These are phyloP conservation scores for Sporothrix dimorphospora DNA, from an alignment of 2,329 filamentous ascomycete species.

Conservation along the genomic window DNA sequence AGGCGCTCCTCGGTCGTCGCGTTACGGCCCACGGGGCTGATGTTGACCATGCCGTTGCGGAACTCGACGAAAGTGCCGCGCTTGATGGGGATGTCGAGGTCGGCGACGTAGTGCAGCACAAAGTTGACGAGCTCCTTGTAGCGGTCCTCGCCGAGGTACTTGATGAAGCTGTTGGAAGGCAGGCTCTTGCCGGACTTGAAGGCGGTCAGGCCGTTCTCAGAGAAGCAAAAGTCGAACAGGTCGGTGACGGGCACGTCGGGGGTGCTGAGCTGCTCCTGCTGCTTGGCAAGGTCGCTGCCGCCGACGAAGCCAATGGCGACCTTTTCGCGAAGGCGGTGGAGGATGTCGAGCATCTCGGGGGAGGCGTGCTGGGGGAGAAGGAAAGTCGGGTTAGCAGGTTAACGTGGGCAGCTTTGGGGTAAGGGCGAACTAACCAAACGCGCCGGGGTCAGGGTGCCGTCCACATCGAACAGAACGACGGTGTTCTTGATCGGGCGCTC, in stretches of 20 bases:
- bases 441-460: conserved; percentile 85
- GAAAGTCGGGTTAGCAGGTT: not conserved
- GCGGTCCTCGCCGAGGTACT: conserved; percentile 80
- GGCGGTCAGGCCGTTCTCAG: conserved; percentile 93
- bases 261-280: conserved; percentile 91
- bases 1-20: conserved; percentile 77
- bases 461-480: conserved; percentile 94
- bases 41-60: conserved; percentile 89
- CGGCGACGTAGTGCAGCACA: conserved; percentile 79
- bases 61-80: conserved; percentile 85
- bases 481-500: conserved; percentile 90
- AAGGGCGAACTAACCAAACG: conserved; percentile 61
- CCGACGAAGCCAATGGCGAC: conserved; percentile 91
- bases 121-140: conserved; percentile 80
- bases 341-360: conserved; percentile 80
- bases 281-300: conserved; percentile 88
- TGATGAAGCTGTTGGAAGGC: conserved; percentile 82
- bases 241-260: conserved; percentile 69
- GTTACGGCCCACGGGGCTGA: conserved; percentile 83
- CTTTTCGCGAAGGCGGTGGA: conserved; percentile 80
- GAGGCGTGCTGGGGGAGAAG: conserved; percentile 59
- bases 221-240: conserved; percentile 97
- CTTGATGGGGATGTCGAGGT: conserved; percentile 83
- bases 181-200: conserved; percentile 80
- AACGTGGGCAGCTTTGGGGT: not conserved